phyloP scores from a whole-genome alignment of 2,329 filamentous ascomycete genomes.

The Apiospora pterosperma region DNA sequence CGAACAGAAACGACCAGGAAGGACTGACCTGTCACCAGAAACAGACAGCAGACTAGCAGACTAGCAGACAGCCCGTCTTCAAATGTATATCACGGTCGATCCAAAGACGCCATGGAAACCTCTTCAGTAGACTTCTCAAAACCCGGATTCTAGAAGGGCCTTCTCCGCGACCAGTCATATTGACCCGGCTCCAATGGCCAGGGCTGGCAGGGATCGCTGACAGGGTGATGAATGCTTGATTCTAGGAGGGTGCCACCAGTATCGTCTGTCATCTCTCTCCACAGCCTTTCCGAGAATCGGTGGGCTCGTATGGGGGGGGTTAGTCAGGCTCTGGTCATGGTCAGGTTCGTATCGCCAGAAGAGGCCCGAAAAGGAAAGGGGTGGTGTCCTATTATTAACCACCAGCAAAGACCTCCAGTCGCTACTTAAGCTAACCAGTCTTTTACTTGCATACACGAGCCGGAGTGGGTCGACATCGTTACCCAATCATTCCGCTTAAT shows the following conservation, averaged over 20 bases:
- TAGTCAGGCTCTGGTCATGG: not conserved
- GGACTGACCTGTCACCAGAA: not conserved
- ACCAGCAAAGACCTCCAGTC: not conserved
- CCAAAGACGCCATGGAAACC: not conserved
- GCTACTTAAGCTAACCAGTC: too few relatives aligned
- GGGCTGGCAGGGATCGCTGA: not conserved
- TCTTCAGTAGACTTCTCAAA: not conserved
- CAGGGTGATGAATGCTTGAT: not conserved
- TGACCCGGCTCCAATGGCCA: not conserved
- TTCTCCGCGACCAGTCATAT: not conserved
- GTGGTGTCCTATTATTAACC: conserved; percentile 3
- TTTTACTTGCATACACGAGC: conserved; percentile 2
- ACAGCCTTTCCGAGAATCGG: not conserved
- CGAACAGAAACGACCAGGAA: not conserved
- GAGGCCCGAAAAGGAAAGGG: not conserved
- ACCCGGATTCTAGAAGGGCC: not conserved
- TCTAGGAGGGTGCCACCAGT: not conserved
- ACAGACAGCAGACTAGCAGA: too few relatives aligned
- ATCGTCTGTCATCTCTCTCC: not conserved
- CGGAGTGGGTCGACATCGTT: not conserved
- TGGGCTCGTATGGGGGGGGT: not conserved
- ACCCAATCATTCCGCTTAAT: not conserved
- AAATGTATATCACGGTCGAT: not conserved
- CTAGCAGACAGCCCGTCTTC: not conserved
- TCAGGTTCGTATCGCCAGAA: not conserved